These are phyloP conservation scores for Backusella mclennaniae DNA, from an alignment of 192 early-diverging fungal species.

Conservation along the genomic window DNA sequence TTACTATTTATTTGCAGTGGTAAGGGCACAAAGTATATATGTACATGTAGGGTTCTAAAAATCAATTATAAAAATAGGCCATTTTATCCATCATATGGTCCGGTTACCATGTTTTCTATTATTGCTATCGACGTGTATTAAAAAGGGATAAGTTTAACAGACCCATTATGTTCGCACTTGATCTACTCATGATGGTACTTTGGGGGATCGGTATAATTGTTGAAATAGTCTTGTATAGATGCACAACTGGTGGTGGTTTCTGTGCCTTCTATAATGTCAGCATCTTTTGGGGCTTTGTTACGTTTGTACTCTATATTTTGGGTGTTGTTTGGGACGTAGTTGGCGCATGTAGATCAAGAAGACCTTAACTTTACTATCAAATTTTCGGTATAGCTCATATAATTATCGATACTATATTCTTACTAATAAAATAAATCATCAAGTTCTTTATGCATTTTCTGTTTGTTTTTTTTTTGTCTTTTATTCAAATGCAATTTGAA, in stretches of 20 bases:
- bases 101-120: slow-evolving; percentile 12
- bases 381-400: not conserved
- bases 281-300: slow-evolving; percentile 37
- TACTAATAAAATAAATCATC: not conserved
- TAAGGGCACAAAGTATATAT: not conserved
- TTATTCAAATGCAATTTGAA: not conserved
- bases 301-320: slow-evolving; percentile 25
- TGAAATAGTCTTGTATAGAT: slow-evolving; percentile 21
- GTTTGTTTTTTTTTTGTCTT: not conserved
- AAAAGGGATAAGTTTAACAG: slow-evolving; percentile 17
- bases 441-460: not conserved
- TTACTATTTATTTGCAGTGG: slow-evolving; percentile 35
- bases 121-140: slow-evolving; percentile 17
- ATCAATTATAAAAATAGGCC: slow-evolving; percentile 4
- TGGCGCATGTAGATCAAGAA: slow-evolving; percentile 14
- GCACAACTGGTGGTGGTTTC: slow-evolving; percentile 25
- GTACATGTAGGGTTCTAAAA: not conserved
- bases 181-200: slow-evolving; percentile 29
- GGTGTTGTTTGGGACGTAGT: slow-evolving; percentile 28
- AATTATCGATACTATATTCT: not conserved
- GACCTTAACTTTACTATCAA: not conserved
- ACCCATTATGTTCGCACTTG: slow-evolving; percentile 24
- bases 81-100: slow-evolving; percentile 27
- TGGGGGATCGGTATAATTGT: slow-evolving; percentile 37
- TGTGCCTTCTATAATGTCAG: slow-evolving; percentile 43